Conservation (phyloP, 2,329 filamentous ascomycete species). For the Aspergillus hortae region DNA sequence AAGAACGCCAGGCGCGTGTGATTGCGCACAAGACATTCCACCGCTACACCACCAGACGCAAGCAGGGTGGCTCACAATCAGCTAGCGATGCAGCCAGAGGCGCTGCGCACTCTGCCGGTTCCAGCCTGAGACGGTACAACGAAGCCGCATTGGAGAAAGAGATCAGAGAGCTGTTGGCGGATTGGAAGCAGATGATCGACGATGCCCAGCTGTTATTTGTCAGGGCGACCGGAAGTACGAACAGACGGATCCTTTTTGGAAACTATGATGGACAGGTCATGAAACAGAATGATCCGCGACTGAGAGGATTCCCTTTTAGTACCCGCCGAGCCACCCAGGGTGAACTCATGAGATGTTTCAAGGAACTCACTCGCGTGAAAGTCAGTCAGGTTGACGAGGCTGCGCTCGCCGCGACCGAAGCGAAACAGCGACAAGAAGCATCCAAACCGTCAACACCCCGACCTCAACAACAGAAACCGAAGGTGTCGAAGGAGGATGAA, state of each 20-base stretch:
- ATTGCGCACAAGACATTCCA: conserved; percentile 97
- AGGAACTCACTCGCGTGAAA: conserved; percentile 89
- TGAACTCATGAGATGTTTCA: conserved; percentile 90
- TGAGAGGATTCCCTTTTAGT: conserved; percentile 88
- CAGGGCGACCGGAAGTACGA: conserved; percentile 81
- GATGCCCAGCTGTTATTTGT: conserved; percentile 82
- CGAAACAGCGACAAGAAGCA: conserved; percentile 42
- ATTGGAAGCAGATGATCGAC: conserved; percentile 85
- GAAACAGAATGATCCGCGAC: conserved; percentile 69
- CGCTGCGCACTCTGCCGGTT: conserved; percentile 87
- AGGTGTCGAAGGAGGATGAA: conserved; percentile 79
- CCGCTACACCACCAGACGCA: conserved; percentile 90
- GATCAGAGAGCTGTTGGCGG: conserved; percentile 71
- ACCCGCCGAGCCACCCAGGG: conserved; percentile 88
- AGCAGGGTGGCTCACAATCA: conserved; percentile 93
- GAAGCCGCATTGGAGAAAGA: conserved; percentile 88
- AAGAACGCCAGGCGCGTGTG: conserved; percentile 82
- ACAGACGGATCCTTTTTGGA: conserved; percentile 81
- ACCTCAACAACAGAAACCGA: conserved; percentile 48
- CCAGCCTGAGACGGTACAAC: conserved; percentile 86
- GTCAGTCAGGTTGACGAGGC: conserved; percentile 71
- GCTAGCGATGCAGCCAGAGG: conserved; percentile 94
- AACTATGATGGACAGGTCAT: conserved; percentile 88
- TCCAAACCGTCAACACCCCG: conserved; percentile 29
- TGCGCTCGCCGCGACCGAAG: conserved; percentile 51